Conservation (phyloP, 2,329 filamentous ascomycete genomes). For the Penicillium sp. region DNA sequence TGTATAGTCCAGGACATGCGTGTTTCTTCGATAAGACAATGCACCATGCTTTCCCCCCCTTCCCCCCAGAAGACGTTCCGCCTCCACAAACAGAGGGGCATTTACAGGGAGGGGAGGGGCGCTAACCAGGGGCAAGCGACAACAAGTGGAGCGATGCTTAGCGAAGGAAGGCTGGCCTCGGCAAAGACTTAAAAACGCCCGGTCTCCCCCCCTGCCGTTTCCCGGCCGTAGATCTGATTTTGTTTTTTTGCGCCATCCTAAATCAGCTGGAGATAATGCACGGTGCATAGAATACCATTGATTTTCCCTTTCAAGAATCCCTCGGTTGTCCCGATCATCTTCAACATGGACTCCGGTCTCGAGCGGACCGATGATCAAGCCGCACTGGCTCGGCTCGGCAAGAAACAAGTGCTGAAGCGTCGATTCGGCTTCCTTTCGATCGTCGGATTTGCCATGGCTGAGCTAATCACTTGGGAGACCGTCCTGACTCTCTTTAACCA, state of each 20-base stretch:
- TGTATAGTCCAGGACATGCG: not conserved
- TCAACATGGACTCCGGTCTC: slow-evolving; percentile 11
- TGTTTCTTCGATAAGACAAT: not conserved
- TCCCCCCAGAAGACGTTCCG: not conserved
- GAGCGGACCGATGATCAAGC: slow-evolving; percentile 37
- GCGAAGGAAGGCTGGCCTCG: slow-evolving; percentile 5
- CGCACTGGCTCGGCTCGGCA: slow-evolving; percentile 47
- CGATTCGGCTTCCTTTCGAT: slow-evolving; percentile 49
- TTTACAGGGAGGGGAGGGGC: not conserved
- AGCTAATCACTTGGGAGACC: slow-evolving; percentile 53
- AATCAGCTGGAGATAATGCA: not conserved
- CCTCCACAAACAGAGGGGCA: not conserved
- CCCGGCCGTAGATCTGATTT: not conserved
- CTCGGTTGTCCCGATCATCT: not conserved
- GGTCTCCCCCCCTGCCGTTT: not conserved
- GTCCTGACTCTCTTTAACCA: slow-evolving; percentile 50
- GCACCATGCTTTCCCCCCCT: not conserved
- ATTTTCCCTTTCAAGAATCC: not conserved
- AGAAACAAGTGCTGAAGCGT: slow-evolving; percentile 51
- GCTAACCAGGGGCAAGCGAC: not conserved
- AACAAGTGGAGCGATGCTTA: slow-evolving; percentile 3
- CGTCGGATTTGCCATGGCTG: slow-evolving; percentile 51
- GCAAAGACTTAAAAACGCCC: slow-evolving; percentile 1
- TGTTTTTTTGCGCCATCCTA: not conserved
- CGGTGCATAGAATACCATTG: not conserved